Conservation (phyloP, 345 rosid genomes). For the Eucalyptus polybractea region DNA sequence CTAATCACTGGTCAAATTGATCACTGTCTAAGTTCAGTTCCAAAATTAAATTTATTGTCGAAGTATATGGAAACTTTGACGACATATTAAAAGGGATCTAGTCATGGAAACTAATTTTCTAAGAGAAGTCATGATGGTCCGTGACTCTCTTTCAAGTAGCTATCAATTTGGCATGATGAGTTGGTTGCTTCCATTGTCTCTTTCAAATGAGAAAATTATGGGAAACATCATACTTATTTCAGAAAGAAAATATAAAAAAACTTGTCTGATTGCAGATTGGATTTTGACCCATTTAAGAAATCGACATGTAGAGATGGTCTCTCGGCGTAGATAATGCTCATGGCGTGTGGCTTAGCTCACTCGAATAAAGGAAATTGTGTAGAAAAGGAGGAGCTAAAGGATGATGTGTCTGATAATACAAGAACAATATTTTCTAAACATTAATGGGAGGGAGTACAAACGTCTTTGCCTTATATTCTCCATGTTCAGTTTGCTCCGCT, state of each 20-base stretch:
- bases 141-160: not conserved
- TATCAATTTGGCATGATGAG: not conserved
- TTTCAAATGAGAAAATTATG: not conserved
- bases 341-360: not conserved
- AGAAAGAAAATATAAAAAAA: no score
- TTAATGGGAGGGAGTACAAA: not conserved
- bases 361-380: not conserved
- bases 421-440: not conserved
- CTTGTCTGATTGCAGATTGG: not conserved
- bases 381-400: not conserved
- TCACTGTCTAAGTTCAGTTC: not conserved
- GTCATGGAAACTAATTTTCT: not conserved
- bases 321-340: not conserved
- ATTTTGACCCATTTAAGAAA: not conserved
- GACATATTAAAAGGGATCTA: not conserved
- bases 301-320: not conserved
- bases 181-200: not conserved
- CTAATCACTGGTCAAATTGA: not conserved
- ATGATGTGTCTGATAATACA: no score
- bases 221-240: not conserved
- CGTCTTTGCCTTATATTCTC: not conserved
- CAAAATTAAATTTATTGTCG: not conserved
- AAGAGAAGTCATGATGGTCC: not conserved
- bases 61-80: not conserved
- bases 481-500: not conserved